phyloP scores from a whole-genome alignment of 495 filamentous ascomycete species.

The Annulohypoxylon bovei region DNA sequence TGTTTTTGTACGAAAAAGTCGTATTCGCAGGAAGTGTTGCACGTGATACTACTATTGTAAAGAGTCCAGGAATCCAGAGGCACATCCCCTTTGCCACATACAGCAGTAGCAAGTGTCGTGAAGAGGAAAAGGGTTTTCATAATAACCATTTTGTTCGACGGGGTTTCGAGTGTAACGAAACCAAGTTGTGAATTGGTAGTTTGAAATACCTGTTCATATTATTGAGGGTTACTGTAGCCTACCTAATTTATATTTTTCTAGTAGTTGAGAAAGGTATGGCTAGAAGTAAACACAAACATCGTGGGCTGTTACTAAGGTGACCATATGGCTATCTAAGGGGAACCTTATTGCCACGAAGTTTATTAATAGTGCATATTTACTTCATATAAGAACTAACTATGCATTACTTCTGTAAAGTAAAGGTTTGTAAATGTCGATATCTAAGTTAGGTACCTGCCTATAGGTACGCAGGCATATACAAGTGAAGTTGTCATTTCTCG shows the following conservation, averaged over 20 bases:
- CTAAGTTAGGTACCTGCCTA: no score
- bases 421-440: no score
- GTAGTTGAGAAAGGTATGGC: neutral
- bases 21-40: constrained; percentile 11
- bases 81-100: neutral
- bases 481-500: no score
- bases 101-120: neutral
- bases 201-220: neutral
- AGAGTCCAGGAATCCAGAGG: constrained; percentile 12
- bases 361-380: neutral
- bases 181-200: neutral
- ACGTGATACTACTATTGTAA: constrained; percentile 20
- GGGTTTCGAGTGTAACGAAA: neutral
- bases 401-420: no score
- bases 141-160: neutral
- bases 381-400: no score
- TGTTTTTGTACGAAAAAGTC: constrained; percentile 11
- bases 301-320: neutral
- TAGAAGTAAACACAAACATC: neutral
- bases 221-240: neutral
- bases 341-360: neutral
- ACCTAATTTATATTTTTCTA: neutral
- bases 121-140: neutral
- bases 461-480: no score
- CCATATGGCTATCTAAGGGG: neutral